Percentiles rank a stretch among this genome's conserved stretches.
Conservation (phyloP, 2,329 filamentous ascomycete genomes). For the Penicillium sp. region DNA sequence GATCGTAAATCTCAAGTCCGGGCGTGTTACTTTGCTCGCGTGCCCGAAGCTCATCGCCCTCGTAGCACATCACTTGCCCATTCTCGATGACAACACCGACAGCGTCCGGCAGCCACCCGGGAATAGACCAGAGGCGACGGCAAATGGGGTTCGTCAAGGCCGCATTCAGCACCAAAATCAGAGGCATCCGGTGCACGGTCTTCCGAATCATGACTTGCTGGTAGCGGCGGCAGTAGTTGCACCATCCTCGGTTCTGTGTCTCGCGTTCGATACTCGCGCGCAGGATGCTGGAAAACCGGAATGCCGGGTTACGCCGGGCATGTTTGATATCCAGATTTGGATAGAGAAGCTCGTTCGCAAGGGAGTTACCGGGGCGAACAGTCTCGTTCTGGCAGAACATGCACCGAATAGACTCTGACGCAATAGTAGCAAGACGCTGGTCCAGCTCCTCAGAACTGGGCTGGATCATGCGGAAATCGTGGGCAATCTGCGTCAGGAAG, state of each 20-base stretch:
- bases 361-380: constrained; percentile 73
- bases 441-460: constrained; percentile 68
- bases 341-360: constrained; percentile 85
- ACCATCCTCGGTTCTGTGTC: constrained; percentile 89
- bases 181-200: constrained; percentile 77
- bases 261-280: constrained; percentile 90
- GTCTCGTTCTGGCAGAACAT: constrained; percentile 87
- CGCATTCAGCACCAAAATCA: constrained; percentile 83
- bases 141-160: constrained; percentile 72
- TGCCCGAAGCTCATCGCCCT: constrained; percentile 82
- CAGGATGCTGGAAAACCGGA: constrained; percentile 82
- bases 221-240: constrained; percentile 85
- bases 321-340: constrained; percentile 60
- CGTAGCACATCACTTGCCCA: constrained; percentile 92
- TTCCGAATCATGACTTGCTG: constrained; percentile 84
- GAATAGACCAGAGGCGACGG: constrained; percentile 77
- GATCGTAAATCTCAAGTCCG: constrained; percentile 83
- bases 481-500: constrained; percentile 75
- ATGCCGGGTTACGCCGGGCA: constrained; percentile 50
- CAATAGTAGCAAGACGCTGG: constrained; percentile 56
- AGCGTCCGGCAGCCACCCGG: constrained; percentile 89
- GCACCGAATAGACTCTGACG: constrained; percentile 68
- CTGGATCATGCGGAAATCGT: constrained; percentile 72
- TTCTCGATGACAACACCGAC: constrained; percentile 89
- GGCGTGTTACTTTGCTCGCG: constrained; percentile 78